Base-by-base conservation (phyloP, 305 asterid genomes). In the Nicotiana rustica region DNA sequence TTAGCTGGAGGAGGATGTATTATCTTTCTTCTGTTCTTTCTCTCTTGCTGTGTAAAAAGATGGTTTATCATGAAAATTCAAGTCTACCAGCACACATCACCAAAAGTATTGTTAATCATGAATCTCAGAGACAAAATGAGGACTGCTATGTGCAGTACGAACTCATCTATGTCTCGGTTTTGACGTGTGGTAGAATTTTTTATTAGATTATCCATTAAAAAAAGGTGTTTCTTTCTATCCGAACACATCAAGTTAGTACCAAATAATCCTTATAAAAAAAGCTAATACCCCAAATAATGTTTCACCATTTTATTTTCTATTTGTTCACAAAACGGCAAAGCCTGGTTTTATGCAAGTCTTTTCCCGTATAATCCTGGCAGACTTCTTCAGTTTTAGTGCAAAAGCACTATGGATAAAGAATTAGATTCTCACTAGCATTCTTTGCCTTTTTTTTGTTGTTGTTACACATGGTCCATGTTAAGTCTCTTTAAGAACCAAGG, bases 91-190 rank as follows among this genome's bases (percentile, higher is more conserved):
- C 10, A 69, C 77, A 41, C n/a, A 1, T 13, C 19, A 60, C 62
- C 77, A 69, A 69, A 71, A 71, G 38, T 47, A 47, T 71, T 47
- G 59, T 41, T 47, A 47, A 47, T 19, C 59, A 19, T 71, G 79
- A 47, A 71, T 3, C 36, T 19, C 61, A 21, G 38, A 47, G 79
- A 25, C 49, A 70, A 47, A 71, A 47, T 71, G 19, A 21, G 62
- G 41, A 71, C 79, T 21, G 21, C 21, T 44, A 47, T 21, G 15
- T 71, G 36, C 62, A 47, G 14, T 71, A 44, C 47, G 6, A 44
- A 19, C 38, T 71, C 36, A 70, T 44, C 78, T 17, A 19, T 71
- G 61, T 71, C 31, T 47, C 5, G 21, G 21, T 47, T 21, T 57
- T 49, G 31, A 73, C 7, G n/a, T 47, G 21, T 35, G 41, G 36